Evolutionary conservation across 805 yeast species (phyloP).

Genomic region (Wickerhamiella vanderwaltii): DNA sequence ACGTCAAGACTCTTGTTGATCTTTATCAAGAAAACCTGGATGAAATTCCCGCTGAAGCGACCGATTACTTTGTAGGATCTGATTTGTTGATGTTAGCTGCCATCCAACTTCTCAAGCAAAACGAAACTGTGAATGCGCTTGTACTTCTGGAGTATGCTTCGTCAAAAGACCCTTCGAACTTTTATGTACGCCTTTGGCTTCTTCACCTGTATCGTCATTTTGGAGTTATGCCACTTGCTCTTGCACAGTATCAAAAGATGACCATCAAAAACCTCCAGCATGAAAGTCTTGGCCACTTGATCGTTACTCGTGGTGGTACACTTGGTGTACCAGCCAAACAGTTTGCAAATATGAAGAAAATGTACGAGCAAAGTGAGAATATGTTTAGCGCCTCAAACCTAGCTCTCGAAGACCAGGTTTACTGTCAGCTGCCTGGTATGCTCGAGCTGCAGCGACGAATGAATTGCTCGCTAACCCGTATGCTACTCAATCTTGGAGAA

Average conservation of each 20-base stretch:
- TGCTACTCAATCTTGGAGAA: slow-evolving; percentile 23
- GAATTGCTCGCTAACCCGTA: slow-evolving; percentile 36
- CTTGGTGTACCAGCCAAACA: slow-evolving; percentile 33
- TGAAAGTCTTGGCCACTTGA: slow-evolving; percentile 47
- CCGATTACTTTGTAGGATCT: slow-evolving; percentile 62
- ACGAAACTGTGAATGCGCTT: slow-evolving; percentile 31
- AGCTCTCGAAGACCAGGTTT: slow-evolving; percentile 48
- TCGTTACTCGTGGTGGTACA: slow-evolving; percentile 39
- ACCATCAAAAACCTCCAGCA: slow-evolving; percentile 64
- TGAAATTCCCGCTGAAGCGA: slow-evolving; percentile 30
- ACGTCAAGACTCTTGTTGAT: slow-evolving; percentile 27
- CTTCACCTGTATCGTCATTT: slow-evolving; percentile 47
- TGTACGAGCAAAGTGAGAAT: slow-evolving; percentile 46
- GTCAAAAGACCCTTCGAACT: slow-evolving; percentile 54
- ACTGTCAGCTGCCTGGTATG: slow-evolving; percentile 56
- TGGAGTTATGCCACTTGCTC: slow-evolving; percentile 43
- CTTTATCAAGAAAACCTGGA: slow-evolving; percentile 32
- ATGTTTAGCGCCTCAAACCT: slow-evolving; percentile 36
- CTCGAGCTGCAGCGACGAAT: slow-evolving; percentile 46
- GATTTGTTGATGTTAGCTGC: slow-evolving; percentile 51
- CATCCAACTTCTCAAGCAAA: slow-evolving; percentile 25
- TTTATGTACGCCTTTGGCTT: slow-evolving; percentile 59
- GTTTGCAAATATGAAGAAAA: slow-evolving; percentile 30
- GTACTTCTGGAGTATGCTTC: slow-evolving; percentile 47
- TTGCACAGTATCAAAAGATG: slow-evolving; percentile 40